A percentile compares a stretch with the other conserved stretches of the same genome.
phyloP scores from a whole-genome alignment of 371 early-diverging fungal species.

The Mucor piriformis region DNA sequence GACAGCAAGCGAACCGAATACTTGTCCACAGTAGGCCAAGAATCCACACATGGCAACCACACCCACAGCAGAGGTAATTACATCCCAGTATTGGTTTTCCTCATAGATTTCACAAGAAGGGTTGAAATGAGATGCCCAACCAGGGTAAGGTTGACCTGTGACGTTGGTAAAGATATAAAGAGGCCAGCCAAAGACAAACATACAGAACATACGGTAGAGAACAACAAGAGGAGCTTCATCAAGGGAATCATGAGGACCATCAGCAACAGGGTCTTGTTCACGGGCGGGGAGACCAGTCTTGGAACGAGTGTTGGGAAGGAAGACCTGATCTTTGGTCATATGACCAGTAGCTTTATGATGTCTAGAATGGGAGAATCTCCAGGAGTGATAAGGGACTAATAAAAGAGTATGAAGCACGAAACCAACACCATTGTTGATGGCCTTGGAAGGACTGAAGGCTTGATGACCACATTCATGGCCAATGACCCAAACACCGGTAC shows the following conservation, averaged over 20 bases:
- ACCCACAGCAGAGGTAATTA: constrained; percentile 74
- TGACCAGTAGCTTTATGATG: constrained; percentile 88
- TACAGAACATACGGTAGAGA: constrained; percentile 58
- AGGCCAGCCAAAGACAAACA: constrained; percentile 86
- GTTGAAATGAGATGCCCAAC: constrained; percentile 85
- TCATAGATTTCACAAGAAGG: constrained; percentile 77
- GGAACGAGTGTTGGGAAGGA: constrained; percentile 75
- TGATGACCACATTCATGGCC: constrained; percentile 91
- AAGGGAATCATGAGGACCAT: constrained; percentile 47
- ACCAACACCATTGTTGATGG: constrained; percentile 81
- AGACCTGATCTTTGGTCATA: constrained; percentile 87
- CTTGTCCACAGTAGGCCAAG: constrained; percentile 54
- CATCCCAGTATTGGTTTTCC: constrained; percentile 62
- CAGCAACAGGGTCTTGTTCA: constrained; percentile 38
- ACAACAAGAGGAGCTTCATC: constrained; percentile 73
- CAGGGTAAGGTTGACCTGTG: constrained; percentile 72
- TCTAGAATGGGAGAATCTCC: constrained; percentile 74
- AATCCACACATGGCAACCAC: constrained; percentile 54
- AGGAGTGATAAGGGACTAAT: constrained; percentile 85
- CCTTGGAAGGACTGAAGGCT: constrained; percentile 76
- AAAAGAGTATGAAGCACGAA: constrained; percentile 81
- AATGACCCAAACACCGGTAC: constrained; percentile 88
- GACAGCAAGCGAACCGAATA: constrained; percentile 63
- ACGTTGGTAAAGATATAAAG: constrained; percentile 75
- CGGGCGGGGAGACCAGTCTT: constrained; percentile 50